phyloP scores from a whole-genome alignment of 768 basidiomycete species.

The Psilocybe sp. region DNA sequence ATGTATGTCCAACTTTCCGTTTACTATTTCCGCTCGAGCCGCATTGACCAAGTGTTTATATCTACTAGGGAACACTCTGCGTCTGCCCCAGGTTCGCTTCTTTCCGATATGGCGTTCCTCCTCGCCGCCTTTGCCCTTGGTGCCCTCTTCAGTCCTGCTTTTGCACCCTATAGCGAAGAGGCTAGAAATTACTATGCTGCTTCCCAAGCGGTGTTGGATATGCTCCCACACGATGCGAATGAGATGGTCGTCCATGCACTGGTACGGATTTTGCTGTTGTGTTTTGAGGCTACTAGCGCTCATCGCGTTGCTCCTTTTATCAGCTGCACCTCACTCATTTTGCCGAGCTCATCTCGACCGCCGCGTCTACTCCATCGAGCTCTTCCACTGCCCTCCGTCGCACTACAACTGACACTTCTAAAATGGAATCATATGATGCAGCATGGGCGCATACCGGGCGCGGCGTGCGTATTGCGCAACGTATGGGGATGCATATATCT shows the following conservation, averaged over 20 bases:
- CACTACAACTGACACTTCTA: slow-evolving; percentile 48
- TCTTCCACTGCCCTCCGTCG: slow-evolving; percentile 49
- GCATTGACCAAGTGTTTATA: too few relatives aligned
- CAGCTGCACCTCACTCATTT: too few relatives aligned
- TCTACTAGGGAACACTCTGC: slow-evolving; percentile 4
- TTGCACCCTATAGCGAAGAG: slow-evolving; percentile 45
- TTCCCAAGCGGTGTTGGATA: slow-evolving; percentile 48
- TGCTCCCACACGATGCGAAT: slow-evolving; percentile 32
- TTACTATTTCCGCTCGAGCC: too few relatives aligned
- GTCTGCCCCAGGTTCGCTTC: slow-evolving; percentile 37
- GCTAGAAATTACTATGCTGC: slow-evolving; percentile 64
- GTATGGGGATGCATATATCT: slow-evolving; percentile 38
- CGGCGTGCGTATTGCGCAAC: slow-evolving; percentile 55
- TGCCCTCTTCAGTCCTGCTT: slow-evolving; percentile 53
- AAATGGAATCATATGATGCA: slow-evolving; percentile 40
- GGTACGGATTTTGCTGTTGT: slow-evolving; percentile 31
- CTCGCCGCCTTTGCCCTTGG: slow-evolving; percentile 68
- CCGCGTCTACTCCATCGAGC: slow-evolving; percentile 12
- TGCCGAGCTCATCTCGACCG: background rate
- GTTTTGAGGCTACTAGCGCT: background rate
- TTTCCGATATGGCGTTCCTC: slow-evolving; percentile 44
- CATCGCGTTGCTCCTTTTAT: too few relatives aligned
- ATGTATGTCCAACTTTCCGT: background rate
- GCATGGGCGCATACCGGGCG: slow-evolving; percentile 60
- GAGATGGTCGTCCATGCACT: slow-evolving; percentile 51